These are phyloP conservation scores for Nadsonia fulvescens DNA, from an alignment of 805 yeast genomes.

Conservation along the genomic window DNA sequence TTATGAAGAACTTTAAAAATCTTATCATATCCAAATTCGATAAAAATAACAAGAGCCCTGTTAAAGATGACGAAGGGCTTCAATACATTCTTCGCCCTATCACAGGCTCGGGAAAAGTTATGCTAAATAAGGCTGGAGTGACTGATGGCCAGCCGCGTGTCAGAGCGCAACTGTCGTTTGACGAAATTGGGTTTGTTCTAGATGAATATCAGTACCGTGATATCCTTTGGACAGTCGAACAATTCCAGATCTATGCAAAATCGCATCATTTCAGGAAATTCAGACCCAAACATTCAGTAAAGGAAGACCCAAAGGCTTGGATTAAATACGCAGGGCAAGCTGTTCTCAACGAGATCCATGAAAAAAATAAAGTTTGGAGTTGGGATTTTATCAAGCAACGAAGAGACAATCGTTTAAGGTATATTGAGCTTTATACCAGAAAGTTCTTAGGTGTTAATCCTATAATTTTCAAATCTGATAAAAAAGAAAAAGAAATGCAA, in stretches of 20 bases:
- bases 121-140: conserved; percentile 57
- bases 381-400: conserved; percentile 68
- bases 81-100: conserved; percentile 61
- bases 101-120: conserved; percentile 68
- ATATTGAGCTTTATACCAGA: conserved; percentile 53
- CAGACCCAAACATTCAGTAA: conserved; percentile 37
- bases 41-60: too few relatives aligned
- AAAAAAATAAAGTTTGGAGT: conserved; percentile 62
- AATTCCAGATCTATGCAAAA: conserved; percentile 57
- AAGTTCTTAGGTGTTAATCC: conserved; percentile 26
- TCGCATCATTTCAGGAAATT: conserved; percentile 56
- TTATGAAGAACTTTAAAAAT: conserved; percentile 23
- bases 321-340: conserved; percentile 62
- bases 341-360: conserved; percentile 65
- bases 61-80: conserved; percentile 5
- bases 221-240: conserved; percentile 62
- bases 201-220: conserved; percentile 77
- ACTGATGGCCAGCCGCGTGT: conserved; percentile 29
- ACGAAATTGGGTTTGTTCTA: conserved; percentile 73
- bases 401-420: conserved; percentile 52
- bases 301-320: conserved; percentile 66
- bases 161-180: conserved; percentile 58
- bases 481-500: too few relatives aligned
- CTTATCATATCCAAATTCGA: conserved; percentile 12
- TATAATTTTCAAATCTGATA: too few relatives aligned